These are phyloP conservation scores for Pyrenophora seminiperda DNA, from an alignment of 2,329 filamentous ascomycete species.

Conservation along the genomic window DNA sequence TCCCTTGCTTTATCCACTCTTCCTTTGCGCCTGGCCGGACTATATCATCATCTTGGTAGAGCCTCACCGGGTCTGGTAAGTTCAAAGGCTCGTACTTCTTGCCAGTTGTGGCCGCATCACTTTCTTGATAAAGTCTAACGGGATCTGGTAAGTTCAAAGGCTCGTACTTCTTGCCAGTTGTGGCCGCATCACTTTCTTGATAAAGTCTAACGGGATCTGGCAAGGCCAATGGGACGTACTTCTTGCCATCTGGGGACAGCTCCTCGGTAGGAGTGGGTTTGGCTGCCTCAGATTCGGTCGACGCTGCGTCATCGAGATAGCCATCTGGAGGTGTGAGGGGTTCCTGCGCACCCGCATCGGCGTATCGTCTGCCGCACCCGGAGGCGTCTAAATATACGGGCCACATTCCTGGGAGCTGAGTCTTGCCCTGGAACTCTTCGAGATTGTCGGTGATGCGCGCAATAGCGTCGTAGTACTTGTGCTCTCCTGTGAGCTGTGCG, in stretches of 20 bases:
- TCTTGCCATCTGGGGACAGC: slow-evolving; percentile 38
- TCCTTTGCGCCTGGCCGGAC: background rate
- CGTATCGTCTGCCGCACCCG: slow-evolving; percentile 40
- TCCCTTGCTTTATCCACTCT: slow-evolving; percentile 11
- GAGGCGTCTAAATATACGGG: slow-evolving; percentile 53
- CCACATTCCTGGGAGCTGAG: slow-evolving; percentile 56
- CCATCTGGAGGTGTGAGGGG: slow-evolving; percentile 25
- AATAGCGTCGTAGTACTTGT: slow-evolving; percentile 56
- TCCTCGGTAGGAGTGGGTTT: slow-evolving; percentile 22
- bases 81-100: slow-evolving; percentile 43
- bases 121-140: slow-evolving; percentile 8
- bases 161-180: slow-evolving; percentile 42
- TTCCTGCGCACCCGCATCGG: slow-evolving; percentile 32
- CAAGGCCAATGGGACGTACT: slow-evolving; percentile 39
- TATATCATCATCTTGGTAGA: slow-evolving; percentile 27
- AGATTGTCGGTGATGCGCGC: slow-evolving; percentile 53
- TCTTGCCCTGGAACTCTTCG: slow-evolving; percentile 52
- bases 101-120: slow-evolving; percentile 22
- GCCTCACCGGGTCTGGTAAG: slow-evolving; percentile 36
- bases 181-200: too few species aligned
- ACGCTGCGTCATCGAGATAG: slow-evolving; percentile 5
- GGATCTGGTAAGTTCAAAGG: slow-evolving; percentile 39
- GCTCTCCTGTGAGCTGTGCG: slow-evolving; percentile 53
- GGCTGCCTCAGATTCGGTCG: slow-evolving; percentile 4
- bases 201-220: slow-evolving; percentile 40